These are phyloP conservation scores for Puccinia coronata DNA, from an alignment of 1,284 basidiomycete genomes.

Conservation along the genomic window DNA sequence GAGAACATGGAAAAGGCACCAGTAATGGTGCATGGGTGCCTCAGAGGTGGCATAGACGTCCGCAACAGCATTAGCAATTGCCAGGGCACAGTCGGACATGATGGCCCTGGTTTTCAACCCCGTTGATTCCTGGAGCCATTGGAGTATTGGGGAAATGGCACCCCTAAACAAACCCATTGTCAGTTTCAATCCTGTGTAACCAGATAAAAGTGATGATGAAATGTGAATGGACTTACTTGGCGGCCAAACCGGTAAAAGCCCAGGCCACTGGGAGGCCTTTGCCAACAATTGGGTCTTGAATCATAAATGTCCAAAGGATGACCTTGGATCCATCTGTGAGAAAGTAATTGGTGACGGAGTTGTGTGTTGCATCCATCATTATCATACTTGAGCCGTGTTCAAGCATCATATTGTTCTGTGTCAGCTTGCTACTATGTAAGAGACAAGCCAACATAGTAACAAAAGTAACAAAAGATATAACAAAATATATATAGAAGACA, in stretches of 20 bases:
- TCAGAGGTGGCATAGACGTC: neutral
- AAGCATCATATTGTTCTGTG: neutral
- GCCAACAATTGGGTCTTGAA: neutral
- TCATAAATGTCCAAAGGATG: neutral
- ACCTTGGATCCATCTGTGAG: neutral
- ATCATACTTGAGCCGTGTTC: too few species aligned
- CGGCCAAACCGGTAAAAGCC: neutral
- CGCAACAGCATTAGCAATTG: neutral
- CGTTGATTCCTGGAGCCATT: neutral
- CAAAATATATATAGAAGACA: too few species aligned
- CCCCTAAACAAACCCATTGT: too few species aligned
- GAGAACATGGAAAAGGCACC: slow-evolving; percentile 14
- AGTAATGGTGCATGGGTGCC: neutral
- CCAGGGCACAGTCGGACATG: neutral
- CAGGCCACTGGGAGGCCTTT: neutral
- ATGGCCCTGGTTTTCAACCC: neutral
- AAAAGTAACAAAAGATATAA: too few species aligned
- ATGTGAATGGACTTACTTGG: neutral
- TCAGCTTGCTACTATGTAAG: too few species aligned
- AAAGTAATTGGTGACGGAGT: neutral
- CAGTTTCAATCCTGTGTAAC: neutral
- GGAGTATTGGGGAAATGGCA: neutral
- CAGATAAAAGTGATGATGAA: neutral
- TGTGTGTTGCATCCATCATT: neutral
- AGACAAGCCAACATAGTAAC: too few species aligned